Percentiles rank a stretch among this genome's conserved stretches.
Evolutionary conservation across 208 protist genomes (phyloP).

Genomic region (Herpetomonas tarakana): DNA sequence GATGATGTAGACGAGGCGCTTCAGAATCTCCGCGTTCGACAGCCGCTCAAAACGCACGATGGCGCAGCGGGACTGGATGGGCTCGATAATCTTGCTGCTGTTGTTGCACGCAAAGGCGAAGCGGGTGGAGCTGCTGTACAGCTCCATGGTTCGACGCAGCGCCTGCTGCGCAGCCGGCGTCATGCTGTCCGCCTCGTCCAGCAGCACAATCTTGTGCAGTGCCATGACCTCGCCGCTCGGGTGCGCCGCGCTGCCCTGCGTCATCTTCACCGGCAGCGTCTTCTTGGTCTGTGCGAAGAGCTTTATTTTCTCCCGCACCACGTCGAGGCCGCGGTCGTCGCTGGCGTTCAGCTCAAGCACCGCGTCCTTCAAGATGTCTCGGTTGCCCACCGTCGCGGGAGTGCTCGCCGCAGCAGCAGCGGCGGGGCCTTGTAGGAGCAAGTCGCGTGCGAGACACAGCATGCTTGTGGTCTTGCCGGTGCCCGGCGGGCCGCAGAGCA

Average conservation of each 20-base stretch:
- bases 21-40: conserved; percentile 91
- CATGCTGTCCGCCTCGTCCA: conserved; percentile 99
- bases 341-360: conserved; percentile 99
- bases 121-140: conserved; percentile 96
- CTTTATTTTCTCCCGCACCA: conserved; percentile 99
- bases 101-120: conserved; percentile 99
- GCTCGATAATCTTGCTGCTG: conserved; percentile 99
- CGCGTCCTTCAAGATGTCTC: conserved; percentile 87
- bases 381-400: neutral
- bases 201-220: conserved; percentile 98
- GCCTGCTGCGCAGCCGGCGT: conserved; percentile 98
- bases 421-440: conserved; percentile 75
- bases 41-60: conserved; percentile 86
- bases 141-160: conserved; percentile 98
- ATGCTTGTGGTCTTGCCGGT: conserved; percentile 98
- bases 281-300: conserved; percentile 97
- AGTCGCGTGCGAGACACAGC: conserved; percentile 93
- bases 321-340: conserved; percentile 98
- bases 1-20: conserved; percentile 91
- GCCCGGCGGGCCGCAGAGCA: conserved; percentile 94
- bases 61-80: conserved; percentile 97
- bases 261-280: conserved; percentile 74
- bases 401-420: conserved; percentile 9
- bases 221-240: conserved; percentile 23
- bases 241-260: conserved; percentile 18